These are phyloP conservation scores for Syncephalastrum sp. DNA, from an alignment of 371 early-diverging fungal genomes.

Conservation along the genomic window DNA sequence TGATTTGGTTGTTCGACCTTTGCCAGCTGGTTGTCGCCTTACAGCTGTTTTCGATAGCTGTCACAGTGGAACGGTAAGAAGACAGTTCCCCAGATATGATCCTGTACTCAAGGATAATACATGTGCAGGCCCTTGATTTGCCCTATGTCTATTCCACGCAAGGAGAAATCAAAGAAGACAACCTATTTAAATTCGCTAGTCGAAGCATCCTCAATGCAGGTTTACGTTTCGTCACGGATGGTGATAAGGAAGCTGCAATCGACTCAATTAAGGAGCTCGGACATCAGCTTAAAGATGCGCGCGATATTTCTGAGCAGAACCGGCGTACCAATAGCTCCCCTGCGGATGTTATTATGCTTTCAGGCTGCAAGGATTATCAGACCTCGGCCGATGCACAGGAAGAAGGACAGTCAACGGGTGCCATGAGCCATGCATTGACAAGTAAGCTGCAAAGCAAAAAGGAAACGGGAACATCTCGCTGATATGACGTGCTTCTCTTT, in stretches of 20 bases:
- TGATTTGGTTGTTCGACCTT: slow-evolving; percentile 74
- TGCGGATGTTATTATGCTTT: slow-evolving; percentile 86
- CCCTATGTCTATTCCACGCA: slow-evolving; percentile 79
- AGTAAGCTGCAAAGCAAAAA: slow-evolving; percentile 2
- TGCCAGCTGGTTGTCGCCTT: slow-evolving; percentile 82
- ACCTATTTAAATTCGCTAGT: slow-evolving; percentile 48
- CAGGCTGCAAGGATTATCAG: slow-evolving; percentile 89
- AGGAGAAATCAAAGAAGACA: slow-evolving; percentile 63
- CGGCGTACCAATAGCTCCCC: slow-evolving; percentile 56
- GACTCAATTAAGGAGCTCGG: slow-evolving; percentile 49
- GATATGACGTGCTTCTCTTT: neutral
- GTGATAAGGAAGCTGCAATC: slow-evolving; percentile 42
- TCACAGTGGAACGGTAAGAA: slow-evolving; percentile 73
- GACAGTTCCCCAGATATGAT: too few species aligned
- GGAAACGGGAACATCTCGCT: neutral
- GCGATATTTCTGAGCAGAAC: slow-evolving; percentile 31
- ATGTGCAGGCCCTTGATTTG: slow-evolving; percentile 63
- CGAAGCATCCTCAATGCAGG: slow-evolving; percentile 46
- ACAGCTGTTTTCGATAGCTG: slow-evolving; percentile 87
- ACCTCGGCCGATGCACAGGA: slow-evolving; percentile 85
- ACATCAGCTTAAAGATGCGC: slow-evolving; percentile 37
- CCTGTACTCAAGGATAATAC: too few species aligned
- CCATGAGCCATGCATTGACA: slow-evolving; percentile 84
- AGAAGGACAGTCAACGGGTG: slow-evolving; percentile 64
- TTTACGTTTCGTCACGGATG: slow-evolving; percentile 45